Percentiles rank a stretch among this genome's conserved stretches.
These are phyloP conservation scores for Lasiosphaeriaceae sp. DNA, from an alignment of 495 filamentous ascomycete species.

Conservation along the genomic window DNA sequence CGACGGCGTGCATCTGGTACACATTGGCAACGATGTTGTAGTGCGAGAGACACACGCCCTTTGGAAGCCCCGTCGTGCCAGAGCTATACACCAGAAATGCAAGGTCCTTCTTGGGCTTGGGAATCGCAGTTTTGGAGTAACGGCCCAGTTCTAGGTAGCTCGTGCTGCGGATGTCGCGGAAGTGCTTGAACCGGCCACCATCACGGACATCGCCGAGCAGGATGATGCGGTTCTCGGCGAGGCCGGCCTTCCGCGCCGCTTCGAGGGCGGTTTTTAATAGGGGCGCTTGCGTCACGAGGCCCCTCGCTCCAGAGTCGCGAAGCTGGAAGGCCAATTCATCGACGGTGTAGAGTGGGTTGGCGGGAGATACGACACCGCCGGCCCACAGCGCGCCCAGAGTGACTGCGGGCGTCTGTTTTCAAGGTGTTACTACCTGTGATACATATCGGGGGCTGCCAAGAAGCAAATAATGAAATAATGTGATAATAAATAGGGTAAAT, in stretches of 20 bases:
- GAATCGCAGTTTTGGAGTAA: slow-evolving; percentile 35
- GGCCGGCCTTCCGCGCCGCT: slow-evolving; percentile 65
- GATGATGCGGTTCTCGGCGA: slow-evolving; percentile 65
- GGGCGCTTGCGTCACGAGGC: slow-evolving; percentile 63
- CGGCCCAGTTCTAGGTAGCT: slow-evolving; percentile 31
- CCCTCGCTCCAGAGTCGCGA: slow-evolving; percentile 73
- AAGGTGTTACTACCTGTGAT: too few species aligned
- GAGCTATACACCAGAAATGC: slow-evolving; percentile 76
- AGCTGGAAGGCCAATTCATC: slow-evolving; percentile 89
- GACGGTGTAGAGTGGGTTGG: slow-evolving; percentile 82
- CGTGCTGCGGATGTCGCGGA: slow-evolving; percentile 63
- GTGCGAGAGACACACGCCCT: slow-evolving; percentile 90
- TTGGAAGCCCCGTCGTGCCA: slow-evolving; percentile 89
- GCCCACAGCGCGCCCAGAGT: slow-evolving; percentile 82
- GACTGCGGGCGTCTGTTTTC: slow-evolving; percentile 62
- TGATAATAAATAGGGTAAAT: too few species aligned
- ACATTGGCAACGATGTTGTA: slow-evolving; percentile 74
- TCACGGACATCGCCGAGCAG: slow-evolving; percentile 74
- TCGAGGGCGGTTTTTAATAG: slow-evolving; percentile 57
- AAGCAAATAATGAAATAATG: too few species aligned
- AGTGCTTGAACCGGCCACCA: slow-evolving; percentile 65
- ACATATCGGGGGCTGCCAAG: too few species aligned
- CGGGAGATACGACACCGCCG: slow-evolving; percentile 74
- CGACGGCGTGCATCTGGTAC: slow-evolving; percentile 10
- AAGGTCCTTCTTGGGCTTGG: slow-evolving; percentile 53